phyloP scores from a whole-genome alignment of 495 filamentous ascomycete species.

The Staphylotrichum longicolle region DNA sequence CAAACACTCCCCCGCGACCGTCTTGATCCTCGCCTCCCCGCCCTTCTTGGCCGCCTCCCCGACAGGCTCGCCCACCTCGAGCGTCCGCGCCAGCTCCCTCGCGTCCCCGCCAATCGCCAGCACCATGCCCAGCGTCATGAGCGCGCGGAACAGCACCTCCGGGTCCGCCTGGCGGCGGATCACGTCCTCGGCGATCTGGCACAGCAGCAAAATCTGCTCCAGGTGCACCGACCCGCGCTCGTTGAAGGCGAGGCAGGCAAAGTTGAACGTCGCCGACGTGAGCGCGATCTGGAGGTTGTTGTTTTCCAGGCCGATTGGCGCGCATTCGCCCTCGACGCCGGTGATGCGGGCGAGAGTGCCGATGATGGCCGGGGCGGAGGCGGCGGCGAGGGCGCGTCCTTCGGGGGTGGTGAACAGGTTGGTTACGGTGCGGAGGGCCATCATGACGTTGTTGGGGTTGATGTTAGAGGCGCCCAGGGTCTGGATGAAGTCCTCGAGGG shows the following conservation, averaged over 20 bases:
- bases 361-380: slow-evolving; percentile 56
- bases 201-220: slow-evolving; percentile 23
- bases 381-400: slow-evolving; percentile 62
- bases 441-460: slow-evolving; percentile 76
- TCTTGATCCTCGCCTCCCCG: slow-evolving; percentile 57
- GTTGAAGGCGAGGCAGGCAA: slow-evolving; percentile 58
- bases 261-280: slow-evolving; percentile 83
- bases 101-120: slow-evolving; percentile 52
- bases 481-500: slow-evolving; percentile 28
- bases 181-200: slow-evolving; percentile 57
- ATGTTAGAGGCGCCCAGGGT: slow-evolving; percentile 17
- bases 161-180: slow-evolving; percentile 65
- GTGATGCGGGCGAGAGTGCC: slow-evolving; percentile 43
- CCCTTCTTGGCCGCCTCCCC: slow-evolving; percentile 42
- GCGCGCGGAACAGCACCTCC: slow-evolving; percentile 77
- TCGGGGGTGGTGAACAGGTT: slow-evolving; percentile 79
- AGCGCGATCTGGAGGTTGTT: slow-evolving; percentile 79
- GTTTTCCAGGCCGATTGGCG: slow-evolving; percentile 57
- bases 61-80: slow-evolving; percentile 44
- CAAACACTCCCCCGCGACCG: slow-evolving; percentile 58
- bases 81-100: slow-evolving; percentile 44
- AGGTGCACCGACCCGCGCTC: slow-evolving; percentile 23
- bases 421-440: slow-evolving; percentile 74
- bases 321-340: slow-evolving; percentile 44
- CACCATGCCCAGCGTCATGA: slow-evolving; percentile 82